A percentile compares a stretch with the other conserved stretches of the same genome.
Conservation (phyloP, 805 yeast species). For the Suhomyces prunicola region DNA sequence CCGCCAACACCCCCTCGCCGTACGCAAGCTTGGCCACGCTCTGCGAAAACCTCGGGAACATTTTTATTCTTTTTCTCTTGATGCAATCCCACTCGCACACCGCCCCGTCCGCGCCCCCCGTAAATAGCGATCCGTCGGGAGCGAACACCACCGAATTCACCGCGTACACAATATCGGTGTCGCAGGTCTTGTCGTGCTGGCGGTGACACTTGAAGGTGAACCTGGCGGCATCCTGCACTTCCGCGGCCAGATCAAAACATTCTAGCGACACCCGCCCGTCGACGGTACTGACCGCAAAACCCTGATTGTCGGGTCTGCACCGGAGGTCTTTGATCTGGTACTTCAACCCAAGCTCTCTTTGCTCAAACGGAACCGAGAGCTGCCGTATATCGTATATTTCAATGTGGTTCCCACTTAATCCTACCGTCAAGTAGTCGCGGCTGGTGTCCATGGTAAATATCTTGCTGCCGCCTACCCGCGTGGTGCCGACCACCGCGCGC, state of each 20-base stretch:
- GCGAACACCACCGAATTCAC: slow-evolving; percentile 49
- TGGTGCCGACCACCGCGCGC: slow-evolving; percentile 9
- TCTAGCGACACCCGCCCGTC: slow-evolving; percentile 83
- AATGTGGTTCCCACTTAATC: slow-evolving; percentile 49
- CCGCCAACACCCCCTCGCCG: slow-evolving; percentile 24
- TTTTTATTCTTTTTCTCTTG: slow-evolving; percentile 42
- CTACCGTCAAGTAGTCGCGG: slow-evolving; percentile 46
- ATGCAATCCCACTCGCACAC: slow-evolving; percentile 52
- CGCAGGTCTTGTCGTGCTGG: slow-evolving; percentile 29
- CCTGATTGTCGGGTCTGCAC: slow-evolving; percentile 51
- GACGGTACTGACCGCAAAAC: slow-evolving; percentile 67
- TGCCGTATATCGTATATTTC: slow-evolving; percentile 57
- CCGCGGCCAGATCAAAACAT: slow-evolving; percentile 50
- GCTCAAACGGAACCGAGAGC: slow-evolving; percentile 42
- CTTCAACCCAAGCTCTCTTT: slow-evolving; percentile 62
- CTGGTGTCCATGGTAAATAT: slow-evolving; percentile 62
- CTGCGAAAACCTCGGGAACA: slow-evolving; percentile 32
- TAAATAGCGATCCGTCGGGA: slow-evolving; percentile 40
- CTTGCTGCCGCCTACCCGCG: slow-evolving; percentile 28
- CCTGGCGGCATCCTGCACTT: slow-evolving; percentile 39
- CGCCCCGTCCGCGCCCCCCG: slow-evolving; percentile 51
- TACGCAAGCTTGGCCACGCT: slow-evolving; percentile 23
- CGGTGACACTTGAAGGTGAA: slow-evolving; percentile 87
- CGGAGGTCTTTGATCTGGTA: slow-evolving; percentile 59
- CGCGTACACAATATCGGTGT: slow-evolving; percentile 51